Percentiles rank a stretch among this genome's conserved stretches.
phyloP scores from a whole-genome alignment of 2,329 filamentous ascomycete species.

The Claviceps purpurea region DNA sequence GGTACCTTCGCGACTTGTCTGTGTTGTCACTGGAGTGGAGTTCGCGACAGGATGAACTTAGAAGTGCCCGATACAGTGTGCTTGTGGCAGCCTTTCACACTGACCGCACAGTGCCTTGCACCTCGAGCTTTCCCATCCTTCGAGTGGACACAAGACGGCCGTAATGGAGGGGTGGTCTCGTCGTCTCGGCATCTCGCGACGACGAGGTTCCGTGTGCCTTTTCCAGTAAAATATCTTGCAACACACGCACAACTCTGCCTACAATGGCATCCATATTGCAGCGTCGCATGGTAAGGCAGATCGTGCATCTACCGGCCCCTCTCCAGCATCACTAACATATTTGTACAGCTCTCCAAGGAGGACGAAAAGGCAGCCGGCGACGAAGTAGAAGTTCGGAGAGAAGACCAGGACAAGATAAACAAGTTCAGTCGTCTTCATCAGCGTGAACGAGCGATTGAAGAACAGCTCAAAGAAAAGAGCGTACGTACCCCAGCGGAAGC shows the following conservation, averaged over 20 bases:
- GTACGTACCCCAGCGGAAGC: constrained; percentile 32
- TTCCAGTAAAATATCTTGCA: not conserved
- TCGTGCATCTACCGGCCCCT: no score
- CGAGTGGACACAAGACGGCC: not conserved
- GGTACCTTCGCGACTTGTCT: not conserved
- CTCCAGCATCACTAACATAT: constrained; percentile 6
- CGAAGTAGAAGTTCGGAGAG: constrained; percentile 85
- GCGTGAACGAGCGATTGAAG: constrained; percentile 64
- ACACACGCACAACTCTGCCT: not conserved
- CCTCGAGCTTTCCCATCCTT: not conserved
- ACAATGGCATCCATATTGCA: constrained; percentile 36
- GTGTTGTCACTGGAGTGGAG: not conserved
- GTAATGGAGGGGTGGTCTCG: not conserved
- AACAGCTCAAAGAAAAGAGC: constrained; percentile 66
- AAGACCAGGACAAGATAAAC: constrained; percentile 99
- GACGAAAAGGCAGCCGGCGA: constrained; percentile 66
- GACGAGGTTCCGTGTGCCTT: not conserved
- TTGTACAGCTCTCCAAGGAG: constrained; percentile 70
- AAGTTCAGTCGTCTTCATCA: constrained; percentile 90
- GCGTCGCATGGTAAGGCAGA: constrained; percentile 41
- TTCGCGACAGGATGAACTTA: no score
- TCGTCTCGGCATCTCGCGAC: not conserved
- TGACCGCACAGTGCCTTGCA: not conserved
- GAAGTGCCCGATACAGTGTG: not conserved
- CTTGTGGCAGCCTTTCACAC: not conserved